These are phyloP conservation scores for Aspergillus hancockii DNA, from an alignment of 495 filamentous ascomycete genomes.

Conservation along the genomic window DNA sequence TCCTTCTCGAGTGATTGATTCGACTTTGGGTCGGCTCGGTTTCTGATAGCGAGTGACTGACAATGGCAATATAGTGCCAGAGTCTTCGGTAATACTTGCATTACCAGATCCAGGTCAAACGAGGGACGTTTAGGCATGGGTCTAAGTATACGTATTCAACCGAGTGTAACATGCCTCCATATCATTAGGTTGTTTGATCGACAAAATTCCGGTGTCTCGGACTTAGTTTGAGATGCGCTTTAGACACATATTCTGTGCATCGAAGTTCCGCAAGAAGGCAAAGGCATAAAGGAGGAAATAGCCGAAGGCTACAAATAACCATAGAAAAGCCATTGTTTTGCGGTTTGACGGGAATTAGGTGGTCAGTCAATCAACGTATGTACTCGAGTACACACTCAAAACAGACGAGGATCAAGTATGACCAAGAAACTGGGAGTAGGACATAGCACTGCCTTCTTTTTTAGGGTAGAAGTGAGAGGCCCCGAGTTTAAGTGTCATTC, in stretches of 20 bases:
- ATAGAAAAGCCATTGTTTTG: slow-evolving; percentile 34
- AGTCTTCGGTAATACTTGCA: neutral
- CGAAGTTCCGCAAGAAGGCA: slow-evolving; percentile 30
- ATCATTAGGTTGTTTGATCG: neutral
- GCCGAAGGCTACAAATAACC: slow-evolving; percentile 42
- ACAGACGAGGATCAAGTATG: neutral
- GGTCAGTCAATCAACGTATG: neutral
- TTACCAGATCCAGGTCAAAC: neutral
- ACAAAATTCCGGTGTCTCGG: neutral
- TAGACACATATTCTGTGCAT: slow-evolving; percentile 14
- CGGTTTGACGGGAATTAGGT: neutral
- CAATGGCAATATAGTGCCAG: neutral
- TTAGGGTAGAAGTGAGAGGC: neutral
- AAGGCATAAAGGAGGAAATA: slow-evolving; percentile 46
- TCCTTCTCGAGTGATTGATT: neutral
- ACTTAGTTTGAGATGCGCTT: slow-evolving; percentile 24
- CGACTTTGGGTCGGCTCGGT: neutral
- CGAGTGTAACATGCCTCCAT: neutral
- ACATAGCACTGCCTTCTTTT: neutral
- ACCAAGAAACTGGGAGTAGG: neutral
- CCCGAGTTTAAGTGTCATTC: slow-evolving; percentile 1
- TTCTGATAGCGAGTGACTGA: slow-evolving; percentile 1
- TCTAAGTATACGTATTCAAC: neutral
- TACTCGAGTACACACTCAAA: neutral
- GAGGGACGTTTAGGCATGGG: neutral